Conservation (phyloP, 2,329 filamentous ascomycete genomes). For the Karstenula rhodostoma region DNA sequence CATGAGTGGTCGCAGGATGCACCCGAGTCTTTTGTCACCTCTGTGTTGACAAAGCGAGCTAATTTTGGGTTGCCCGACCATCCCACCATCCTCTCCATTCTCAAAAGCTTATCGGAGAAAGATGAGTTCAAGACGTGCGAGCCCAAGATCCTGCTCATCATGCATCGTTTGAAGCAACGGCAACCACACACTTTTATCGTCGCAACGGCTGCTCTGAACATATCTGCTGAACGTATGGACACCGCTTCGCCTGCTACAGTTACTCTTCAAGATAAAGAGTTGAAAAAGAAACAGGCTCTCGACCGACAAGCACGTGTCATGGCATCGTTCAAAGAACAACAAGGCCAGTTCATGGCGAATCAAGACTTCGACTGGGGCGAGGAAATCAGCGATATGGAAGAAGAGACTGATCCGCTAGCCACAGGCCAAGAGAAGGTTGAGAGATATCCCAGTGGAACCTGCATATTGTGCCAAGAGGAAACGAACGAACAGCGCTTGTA, state of each 20-base stretch:
- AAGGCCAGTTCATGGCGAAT: slow-evolving; percentile 91
- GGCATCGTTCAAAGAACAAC: slow-evolving; percentile 97
- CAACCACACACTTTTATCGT: slow-evolving; percentile 75
- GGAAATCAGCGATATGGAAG: slow-evolving; percentile 77
- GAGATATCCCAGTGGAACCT: slow-evolving; percentile 92
- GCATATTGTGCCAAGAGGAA: slow-evolving; percentile 96
- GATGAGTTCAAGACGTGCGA: slow-evolving; percentile 83
- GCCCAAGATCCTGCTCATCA: slow-evolving; percentile 81
- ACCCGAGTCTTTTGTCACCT: slow-evolving; percentile 73
- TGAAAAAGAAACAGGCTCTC: slow-evolving; percentile 88
- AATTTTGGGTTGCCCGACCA: slow-evolving; percentile 48
- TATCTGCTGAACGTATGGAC: slow-evolving; percentile 80
- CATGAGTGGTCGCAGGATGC: slow-evolving; percentile 51
- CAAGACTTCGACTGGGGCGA: slow-evolving; percentile 90
- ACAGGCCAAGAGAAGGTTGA: slow-evolving; percentile 78
- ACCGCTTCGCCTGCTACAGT: slow-evolving; percentile 80
- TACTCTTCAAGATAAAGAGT: slow-evolving; percentile 71
- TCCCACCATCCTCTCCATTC: slow-evolving; percentile 60
- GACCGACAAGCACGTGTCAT: slow-evolving; percentile 93
- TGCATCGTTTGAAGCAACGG: slow-evolving; percentile 86
- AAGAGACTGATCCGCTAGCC: slow-evolving; percentile 63
- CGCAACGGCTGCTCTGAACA: slow-evolving; percentile 66
- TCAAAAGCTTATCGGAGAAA: slow-evolving; percentile 65
- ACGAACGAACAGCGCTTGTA: slow-evolving; percentile 88
- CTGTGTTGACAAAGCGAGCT: slow-evolving; percentile 71